Evolutionary conservation across 78 protist genomes (phyloP).

Genomic region (Dictyostelium intermedium): DNA sequence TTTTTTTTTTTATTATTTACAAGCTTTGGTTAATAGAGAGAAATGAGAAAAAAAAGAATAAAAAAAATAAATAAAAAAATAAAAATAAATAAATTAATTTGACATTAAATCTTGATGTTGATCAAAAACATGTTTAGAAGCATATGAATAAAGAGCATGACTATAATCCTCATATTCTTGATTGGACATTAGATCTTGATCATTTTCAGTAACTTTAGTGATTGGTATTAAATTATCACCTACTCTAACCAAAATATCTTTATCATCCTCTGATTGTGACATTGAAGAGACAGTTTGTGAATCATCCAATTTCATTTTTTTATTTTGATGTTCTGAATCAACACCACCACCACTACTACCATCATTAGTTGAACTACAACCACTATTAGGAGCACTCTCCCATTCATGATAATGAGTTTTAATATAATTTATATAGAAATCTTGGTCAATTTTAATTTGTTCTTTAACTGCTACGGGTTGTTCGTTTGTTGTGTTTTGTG

Average conservation of each 20-base stretch:
- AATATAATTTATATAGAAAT: constrained; percentile 15
- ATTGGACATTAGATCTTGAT: constrained; percentile 60
- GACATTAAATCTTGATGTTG: background rate
- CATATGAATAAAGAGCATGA: constrained; percentile 1
- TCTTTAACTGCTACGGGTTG: background rate
- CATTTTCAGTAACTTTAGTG: constrained; percentile 46
- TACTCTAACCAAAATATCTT: background rate
- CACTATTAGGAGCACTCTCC: background rate
- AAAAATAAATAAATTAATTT: background rate
- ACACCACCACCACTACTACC: background rate
- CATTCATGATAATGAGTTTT: constrained; percentile 30
- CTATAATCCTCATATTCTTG: constrained; percentile 70
- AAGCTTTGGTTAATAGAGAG: background rate
- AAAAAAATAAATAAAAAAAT: background rate
- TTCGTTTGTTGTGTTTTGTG: background rate
- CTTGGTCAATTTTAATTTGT: background rate
- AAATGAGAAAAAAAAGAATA: background rate
- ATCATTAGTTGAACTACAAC: background rate
- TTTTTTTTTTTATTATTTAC: background rate
- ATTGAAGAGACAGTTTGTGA: background rate
- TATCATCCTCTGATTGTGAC: background rate
- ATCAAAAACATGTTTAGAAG: constrained; percentile 5
- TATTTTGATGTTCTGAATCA: background rate
- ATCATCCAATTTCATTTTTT: constrained; percentile 18
- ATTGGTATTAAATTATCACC: background rate